Conservation (phyloP, 1,139 yeast genomes). For the Suhomyces ambrosiae region DNA sequence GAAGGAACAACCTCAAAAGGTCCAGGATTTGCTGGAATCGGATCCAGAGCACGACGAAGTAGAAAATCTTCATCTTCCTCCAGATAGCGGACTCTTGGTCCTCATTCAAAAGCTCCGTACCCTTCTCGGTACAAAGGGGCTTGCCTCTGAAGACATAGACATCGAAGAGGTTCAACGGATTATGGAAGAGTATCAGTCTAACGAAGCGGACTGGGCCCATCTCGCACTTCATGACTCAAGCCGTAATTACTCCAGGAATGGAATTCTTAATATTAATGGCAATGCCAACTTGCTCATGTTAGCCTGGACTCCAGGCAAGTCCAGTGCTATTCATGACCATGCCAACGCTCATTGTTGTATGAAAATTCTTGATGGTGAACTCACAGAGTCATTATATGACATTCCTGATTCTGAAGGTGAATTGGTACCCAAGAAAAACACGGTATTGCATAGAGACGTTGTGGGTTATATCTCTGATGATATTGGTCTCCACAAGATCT, state of each 20-base stretch:
- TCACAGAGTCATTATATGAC: constrained; percentile 61
- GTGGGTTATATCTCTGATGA: constrained; percentile 71
- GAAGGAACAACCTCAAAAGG: background rate
- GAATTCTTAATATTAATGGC: constrained; percentile 65
- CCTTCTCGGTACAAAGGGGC: constrained; percentile 40
- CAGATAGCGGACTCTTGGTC: constrained; percentile 9
- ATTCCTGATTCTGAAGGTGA: constrained; percentile 43
- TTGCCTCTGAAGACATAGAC: constrained; percentile 56
- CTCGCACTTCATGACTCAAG: constrained; percentile 59
- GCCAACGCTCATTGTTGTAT: constrained; percentile 73
- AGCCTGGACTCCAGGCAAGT: constrained; percentile 73
- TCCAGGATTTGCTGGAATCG: too few species aligned
- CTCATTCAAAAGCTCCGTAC: constrained; percentile 34
- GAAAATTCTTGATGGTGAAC: constrained; percentile 63
- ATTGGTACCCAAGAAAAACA: constrained; percentile 33
- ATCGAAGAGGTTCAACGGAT: constrained; percentile 45
- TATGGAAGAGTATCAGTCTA: constrained; percentile 53
- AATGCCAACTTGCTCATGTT: constrained; percentile 69
- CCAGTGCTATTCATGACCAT: constrained; percentile 74
- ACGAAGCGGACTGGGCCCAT: constrained; percentile 58
- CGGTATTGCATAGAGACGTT: constrained; percentile 43
- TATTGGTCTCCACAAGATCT: constrained; percentile 68
- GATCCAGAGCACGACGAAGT: constrained; percentile 3
- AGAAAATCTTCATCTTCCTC: constrained; percentile 25
- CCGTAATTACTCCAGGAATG: constrained; percentile 60